Conservation (phyloP, 306 rosid species). For the Sesbania bispinosa region DNA sequence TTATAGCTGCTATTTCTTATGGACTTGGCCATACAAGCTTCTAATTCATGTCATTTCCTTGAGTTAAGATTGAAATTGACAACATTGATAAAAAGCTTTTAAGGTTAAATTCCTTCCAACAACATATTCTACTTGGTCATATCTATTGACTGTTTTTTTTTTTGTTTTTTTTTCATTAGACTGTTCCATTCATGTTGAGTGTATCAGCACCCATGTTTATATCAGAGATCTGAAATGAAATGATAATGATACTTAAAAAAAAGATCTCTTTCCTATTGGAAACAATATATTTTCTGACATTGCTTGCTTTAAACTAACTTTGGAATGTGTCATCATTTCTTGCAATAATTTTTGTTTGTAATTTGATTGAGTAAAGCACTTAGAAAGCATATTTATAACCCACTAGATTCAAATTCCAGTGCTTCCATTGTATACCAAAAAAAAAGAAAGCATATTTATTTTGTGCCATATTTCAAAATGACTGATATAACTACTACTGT, state of each 20-base stretch:
- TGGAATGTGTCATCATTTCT: not conserved
- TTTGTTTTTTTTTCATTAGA: not conserved
- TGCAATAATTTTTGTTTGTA: too few species aligned
- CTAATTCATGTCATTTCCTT: not conserved
- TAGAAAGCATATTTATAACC: too few species aligned
- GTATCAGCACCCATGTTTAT: conserved; percentile 1
- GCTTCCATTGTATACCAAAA: too few species aligned
- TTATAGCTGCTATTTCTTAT: not conserved
- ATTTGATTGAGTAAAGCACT: too few species aligned
- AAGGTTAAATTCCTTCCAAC: conserved; percentile 1
- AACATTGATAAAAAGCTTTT: not conserved
- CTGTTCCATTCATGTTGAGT: not conserved
- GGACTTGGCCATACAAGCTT: not conserved
- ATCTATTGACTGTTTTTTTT: not conserved
- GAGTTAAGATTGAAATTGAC: not conserved
- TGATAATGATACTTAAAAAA: not conserved
- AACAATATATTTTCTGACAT: not conserved
- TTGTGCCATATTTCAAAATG: not conserved
- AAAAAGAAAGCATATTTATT: not conserved
- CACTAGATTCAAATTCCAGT: too few species aligned
- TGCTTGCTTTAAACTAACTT: not conserved
- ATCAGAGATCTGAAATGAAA: conserved; percentile 7
- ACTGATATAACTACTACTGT: conserved; percentile 16
- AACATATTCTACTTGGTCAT: not conserved
- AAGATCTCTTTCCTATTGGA: not conserved